These are phyloP conservation scores for Rhodotorula sp. DNA, from an alignment of 1,284 basidiomycete species.

Conservation along the genomic window DNA sequence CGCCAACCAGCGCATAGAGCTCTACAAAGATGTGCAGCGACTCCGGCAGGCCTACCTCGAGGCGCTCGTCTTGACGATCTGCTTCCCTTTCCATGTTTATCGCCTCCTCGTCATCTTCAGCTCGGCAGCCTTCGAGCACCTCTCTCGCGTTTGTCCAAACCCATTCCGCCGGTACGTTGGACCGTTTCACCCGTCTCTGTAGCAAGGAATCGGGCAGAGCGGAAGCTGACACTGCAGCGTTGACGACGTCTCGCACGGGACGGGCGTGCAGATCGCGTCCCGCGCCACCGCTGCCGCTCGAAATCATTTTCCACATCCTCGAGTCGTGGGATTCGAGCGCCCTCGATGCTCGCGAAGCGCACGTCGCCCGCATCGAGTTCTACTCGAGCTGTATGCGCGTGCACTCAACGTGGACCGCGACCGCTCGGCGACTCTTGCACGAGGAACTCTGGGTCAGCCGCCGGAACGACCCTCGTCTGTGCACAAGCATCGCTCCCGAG, in stretches of 20 bases:
- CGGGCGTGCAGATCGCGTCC: background rate
- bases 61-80: background rate
- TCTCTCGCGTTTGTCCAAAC: background rate
- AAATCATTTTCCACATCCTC: constrained; percentile 2
- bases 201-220: background rate
- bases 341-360: background rate
- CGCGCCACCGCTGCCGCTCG: background rate
- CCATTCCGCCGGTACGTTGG: background rate
- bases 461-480: background rate
- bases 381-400: constrained; percentile 5
- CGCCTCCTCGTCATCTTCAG: background rate
- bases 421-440: background rate
- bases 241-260: too few relatives aligned
- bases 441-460: background rate
- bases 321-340: background rate
- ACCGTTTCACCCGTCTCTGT: background rate
- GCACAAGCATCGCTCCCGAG: background rate
- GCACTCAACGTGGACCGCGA: background rate
- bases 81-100: background rate
- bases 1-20: too few relatives aligned
- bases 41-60: background rate
- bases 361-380: constrained; percentile 1
- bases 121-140: background rate
- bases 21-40: background rate
- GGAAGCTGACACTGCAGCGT: background rate